Evolutionary conservation across 164 flowering plant species (phyloP).

Genomic region (Piper longum): DNA sequence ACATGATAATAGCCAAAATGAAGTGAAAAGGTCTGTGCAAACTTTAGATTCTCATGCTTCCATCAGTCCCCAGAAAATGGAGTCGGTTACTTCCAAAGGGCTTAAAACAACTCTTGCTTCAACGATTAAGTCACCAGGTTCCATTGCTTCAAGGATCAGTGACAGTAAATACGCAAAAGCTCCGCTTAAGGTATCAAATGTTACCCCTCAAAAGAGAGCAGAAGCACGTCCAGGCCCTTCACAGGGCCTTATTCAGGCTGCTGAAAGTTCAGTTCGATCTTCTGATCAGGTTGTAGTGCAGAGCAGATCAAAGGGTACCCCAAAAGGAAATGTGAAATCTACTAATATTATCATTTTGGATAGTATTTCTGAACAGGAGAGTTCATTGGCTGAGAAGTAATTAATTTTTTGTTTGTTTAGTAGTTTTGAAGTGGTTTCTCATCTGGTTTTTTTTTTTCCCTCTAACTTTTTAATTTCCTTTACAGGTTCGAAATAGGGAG

Average conservation of each 20-base stretch:
- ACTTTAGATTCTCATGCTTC: slow-evolving; percentile 9
- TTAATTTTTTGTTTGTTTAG: not conserved
- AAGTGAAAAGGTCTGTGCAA: slow-evolving; percentile 25
- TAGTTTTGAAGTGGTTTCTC: not conserved
- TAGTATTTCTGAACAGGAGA: slow-evolving; percentile 12
- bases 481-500: slow-evolving; percentile 26
- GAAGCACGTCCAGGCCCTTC: slow-evolving; percentile 11
- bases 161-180: slow-evolving; percentile 24
- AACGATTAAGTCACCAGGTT: slow-evolving; percentile 29
- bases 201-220: slow-evolving; percentile 21
- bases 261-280: slow-evolving; percentile 24
- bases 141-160: slow-evolving; percentile 16
- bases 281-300: slow-evolving; percentile 24
- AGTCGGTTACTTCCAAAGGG: slow-evolving; percentile 16
- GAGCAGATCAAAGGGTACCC: slow-evolving; percentile 31
- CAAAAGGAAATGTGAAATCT: slow-evolving; percentile 15
- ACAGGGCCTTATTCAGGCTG: slow-evolving; percentile 16
- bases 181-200: slow-evolving; percentile 20
- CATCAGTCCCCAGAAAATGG: slow-evolving; percentile 22
- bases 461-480: not conserved
- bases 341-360: slow-evolving; percentile 13
- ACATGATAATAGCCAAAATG: slow-evolving; percentile 13
- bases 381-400: slow-evolving; percentile 30
- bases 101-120: slow-evolving; percentile 13
- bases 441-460: not conserved